phyloP scores from a whole-genome alignment of 768 basidiomycete species.

The Auriscalpium orientale region DNA sequence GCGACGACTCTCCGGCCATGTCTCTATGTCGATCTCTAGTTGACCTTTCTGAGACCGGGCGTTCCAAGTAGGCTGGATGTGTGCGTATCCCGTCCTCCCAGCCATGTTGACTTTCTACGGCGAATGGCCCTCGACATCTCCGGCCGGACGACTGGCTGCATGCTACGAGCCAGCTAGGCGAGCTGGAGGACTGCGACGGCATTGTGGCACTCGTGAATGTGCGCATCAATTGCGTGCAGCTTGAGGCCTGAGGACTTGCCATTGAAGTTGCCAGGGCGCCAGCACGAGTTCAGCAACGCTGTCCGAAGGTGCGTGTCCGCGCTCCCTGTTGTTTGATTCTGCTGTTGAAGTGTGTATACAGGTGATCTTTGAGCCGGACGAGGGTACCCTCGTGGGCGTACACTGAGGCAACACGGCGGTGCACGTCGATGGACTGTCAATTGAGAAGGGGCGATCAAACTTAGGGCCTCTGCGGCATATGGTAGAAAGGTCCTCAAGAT shows the following conservation, averaged over 20 bases:
- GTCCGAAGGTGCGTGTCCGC: constrained; percentile 55
- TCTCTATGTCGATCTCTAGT: no score
- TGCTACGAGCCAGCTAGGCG: constrained; percentile 33
- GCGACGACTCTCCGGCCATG: no score
- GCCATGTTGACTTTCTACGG: constrained; percentile 79
- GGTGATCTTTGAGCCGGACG: constrained; percentile 4
- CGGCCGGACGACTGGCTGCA: constrained; percentile 62
- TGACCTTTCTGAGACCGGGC: no score
- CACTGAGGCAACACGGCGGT: constrained; percentile 9
- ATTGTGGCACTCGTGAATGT: constrained; percentile 54
- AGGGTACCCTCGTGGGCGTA: constrained; percentile 10
- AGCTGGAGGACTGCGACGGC: constrained; percentile 39
- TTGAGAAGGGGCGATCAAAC: background rate
- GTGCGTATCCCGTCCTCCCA: constrained; percentile 60
- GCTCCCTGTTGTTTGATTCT: background rate
- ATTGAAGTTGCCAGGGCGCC: constrained; percentile 72
- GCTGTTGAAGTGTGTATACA: background rate
- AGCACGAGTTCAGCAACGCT: constrained; percentile 69
- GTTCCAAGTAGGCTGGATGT: no score
- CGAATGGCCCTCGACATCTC: constrained; percentile 71
- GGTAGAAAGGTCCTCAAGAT: no score
- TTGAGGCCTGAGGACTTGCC: no score
- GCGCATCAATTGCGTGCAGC: constrained; percentile 61
- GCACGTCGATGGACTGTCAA: constrained; percentile 5
- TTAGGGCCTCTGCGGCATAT: no score